Base-by-base conservation (phyloP, 495 filamentous ascomycete species). In the Alectoria sarmentosa region DNA sequence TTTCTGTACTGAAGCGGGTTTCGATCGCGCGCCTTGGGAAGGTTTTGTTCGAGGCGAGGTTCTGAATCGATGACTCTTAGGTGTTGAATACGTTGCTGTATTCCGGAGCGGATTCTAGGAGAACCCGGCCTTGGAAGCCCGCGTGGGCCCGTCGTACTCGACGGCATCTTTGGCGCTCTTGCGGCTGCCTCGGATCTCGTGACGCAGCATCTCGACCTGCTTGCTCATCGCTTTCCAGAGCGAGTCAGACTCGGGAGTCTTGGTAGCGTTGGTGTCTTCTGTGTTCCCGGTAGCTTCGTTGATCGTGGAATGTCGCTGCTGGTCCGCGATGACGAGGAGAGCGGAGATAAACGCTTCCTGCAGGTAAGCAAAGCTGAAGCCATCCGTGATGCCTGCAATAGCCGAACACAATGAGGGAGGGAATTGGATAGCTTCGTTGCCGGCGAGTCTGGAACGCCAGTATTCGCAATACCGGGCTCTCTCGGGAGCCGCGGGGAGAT, bases 291-390 rank as follows among this genome's bases (percentile, higher is more conserved):
- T n/a, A n/a, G n/a, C n/a, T n/a, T n/a, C n/a, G n/a, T n/a, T n/a
- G n/a, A n/a, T n/a, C n/a, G n/a, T n/a, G n/a, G n/a, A n/a, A n/a
- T n/a, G n/a, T n/a, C n/a, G n/a, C n/a, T 46, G 26, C 44, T 48
- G 26, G 14, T 39, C 17, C 28, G 77, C 81, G 39, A 87, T 81
- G 15, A 76, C 74, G 52, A 88, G 70, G 49, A 88, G 68, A 1
- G 83, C 79, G 7, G 84, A 80, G 1, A 88, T 81, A 58, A 88
- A 88, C 0, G 80, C 82, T 67, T 88, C 86, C 69, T 88, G 82
- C 68, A 88, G 74, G 61, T 87, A 87, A 0, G 86, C 86, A 67
- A 88, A 88, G 71, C 79, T 83, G 68, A 88, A 88, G 17, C 77
- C 79, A 19, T 79, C 74, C 0, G 84, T 88, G 60, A 85, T 82